Evolutionary conservation across 768 basidiomycete genomes (phyloP).

Genomic region (Coprinopsis sp.): DNA sequence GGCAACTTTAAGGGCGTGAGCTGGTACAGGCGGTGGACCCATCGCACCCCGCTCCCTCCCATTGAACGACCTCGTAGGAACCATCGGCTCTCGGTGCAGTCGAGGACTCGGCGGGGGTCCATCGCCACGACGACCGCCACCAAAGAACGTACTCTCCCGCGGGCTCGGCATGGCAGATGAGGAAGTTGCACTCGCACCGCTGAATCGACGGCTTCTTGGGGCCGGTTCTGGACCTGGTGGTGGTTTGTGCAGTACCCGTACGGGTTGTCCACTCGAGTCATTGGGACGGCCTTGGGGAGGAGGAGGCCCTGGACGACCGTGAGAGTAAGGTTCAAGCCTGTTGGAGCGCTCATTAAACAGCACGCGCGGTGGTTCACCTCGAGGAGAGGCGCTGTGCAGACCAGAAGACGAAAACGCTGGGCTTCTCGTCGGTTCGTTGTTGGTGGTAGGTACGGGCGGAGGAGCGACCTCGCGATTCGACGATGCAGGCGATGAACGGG

Average conservation of each 20-base stretch:
- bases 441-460: conserved; percentile 15
- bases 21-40: conserved; percentile 49
- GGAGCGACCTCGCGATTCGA: conserved; percentile 38
- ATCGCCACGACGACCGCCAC: conserved; percentile 36
- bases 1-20: conserved; percentile 30
- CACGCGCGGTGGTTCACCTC: conserved; percentile 55
- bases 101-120: conserved; percentile 36
- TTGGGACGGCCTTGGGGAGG: neutral
- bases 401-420: conserved; percentile 27
- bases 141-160: conserved; percentile 22
- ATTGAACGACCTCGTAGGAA: conserved; percentile 16
- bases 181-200: conserved; percentile 25
- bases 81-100: conserved; percentile 26
- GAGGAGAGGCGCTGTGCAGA: conserved; percentile 40
- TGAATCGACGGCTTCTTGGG: conserved; percentile 29
- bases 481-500: conserved; percentile 43
- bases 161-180: conserved; percentile 20
- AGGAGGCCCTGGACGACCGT: conserved; percentile 39
- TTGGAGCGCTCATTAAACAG: conserved; percentile 97
- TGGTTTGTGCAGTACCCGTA: conserved; percentile 63
- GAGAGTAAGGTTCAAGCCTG: conserved; percentile 77
- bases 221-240: conserved; percentile 22
- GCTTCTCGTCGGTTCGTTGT: conserved; percentile 10
- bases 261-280: conserved; percentile 6
- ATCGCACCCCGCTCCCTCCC: conserved; percentile 36